Percentiles rank a stretch among this genome's conserved stretches.
These are phyloP conservation scores for Arthrinium puccinioides DNA, from an alignment of 2,329 filamentous ascomycete species.

Conservation along the genomic window DNA sequence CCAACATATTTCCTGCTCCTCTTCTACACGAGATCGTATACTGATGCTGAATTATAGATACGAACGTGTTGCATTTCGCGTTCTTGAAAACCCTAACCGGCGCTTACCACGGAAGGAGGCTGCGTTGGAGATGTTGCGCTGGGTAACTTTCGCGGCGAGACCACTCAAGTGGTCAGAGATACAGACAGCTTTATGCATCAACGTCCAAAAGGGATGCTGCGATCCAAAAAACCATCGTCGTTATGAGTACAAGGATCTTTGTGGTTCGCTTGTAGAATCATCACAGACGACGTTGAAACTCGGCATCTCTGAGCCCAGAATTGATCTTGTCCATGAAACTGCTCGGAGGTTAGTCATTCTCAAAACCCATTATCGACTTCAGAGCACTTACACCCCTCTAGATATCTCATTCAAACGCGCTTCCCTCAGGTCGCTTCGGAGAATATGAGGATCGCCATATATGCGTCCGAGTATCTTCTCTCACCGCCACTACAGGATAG, in stretches of 20 bases:
- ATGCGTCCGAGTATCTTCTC: background rate
- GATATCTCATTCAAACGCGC: background rate
- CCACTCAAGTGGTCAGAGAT: slow-evolving; percentile 8
- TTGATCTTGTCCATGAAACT: background rate
- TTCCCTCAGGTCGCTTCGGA: background rate
- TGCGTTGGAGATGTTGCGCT: background rate
- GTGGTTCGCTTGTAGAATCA: background rate
- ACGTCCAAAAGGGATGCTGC: background rate
- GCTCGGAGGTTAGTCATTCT: background rate
- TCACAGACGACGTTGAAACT: background rate
- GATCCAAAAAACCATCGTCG: background rate
- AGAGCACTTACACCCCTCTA: background rate
- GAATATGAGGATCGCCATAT: background rate
- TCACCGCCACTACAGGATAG: background rate
- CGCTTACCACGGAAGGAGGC: background rate
- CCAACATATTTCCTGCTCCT: too few relatives aligned
- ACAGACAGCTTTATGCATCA: slow-evolving; percentile 7
- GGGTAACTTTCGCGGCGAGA: slow-evolving; percentile 5
- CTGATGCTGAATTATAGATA: background rate
- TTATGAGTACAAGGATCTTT: background rate
- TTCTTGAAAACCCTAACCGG: background rate
- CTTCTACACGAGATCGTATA: background rate
- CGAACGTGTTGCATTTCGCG: background rate
- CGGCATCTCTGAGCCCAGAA: background rate
- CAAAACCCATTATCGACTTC: background rate